Evolutionary conservation across 257 asterid species (phyloP), one percentile per base, ranked within the genome.

Genomic region (Solanum clarkiae): DNA sequence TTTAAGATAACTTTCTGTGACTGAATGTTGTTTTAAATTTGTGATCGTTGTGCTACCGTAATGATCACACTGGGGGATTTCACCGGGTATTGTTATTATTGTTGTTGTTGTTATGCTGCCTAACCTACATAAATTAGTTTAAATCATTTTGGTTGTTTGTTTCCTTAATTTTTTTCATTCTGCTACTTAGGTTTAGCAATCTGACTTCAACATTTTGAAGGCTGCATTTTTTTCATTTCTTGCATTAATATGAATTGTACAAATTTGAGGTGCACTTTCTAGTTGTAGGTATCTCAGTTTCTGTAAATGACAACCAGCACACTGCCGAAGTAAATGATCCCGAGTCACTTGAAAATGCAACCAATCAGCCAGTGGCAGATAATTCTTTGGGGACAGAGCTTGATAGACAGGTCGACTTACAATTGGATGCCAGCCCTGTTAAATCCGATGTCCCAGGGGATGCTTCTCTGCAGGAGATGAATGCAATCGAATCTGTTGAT

Each of bases 281-380:
- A 40, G 71, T 57, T 82, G 87, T 93, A 93, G 95, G 85, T 80
- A 77, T 4, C 82, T 81, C 70, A 56, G 86, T 86, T 69, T 86
- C 86, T 82, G 70, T 81, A 32, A 55, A 84, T 88, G 90, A 85
- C 71, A 84, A 87, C 12, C 85, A 60, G 29, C 82, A 9, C 44
- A 60, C 86, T 45, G 88, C 84, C 22, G 84, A 88, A 84, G 82
- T 68, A 1, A 49, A 63, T 70, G 63, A 84, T 45, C 84, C 79
- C 45, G 89, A 83, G 59, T 85, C 85, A 83, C 68, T 59, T 66
- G 87, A 72, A 26, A 85, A 56, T 80, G 87, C 86, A 77, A 86
- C 10, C 12, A 70, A 81, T 83, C 88, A 84, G 77, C 84, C 84
- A 36, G 93, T 32, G 57, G 86, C 62, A 42, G 81, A 18, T 56